Evolutionary conservation across 371 early-diverging fungal genomes (phyloP), one percentile per base, ranked within the genome.

Genomic region (Circinella umbellata): DNA sequence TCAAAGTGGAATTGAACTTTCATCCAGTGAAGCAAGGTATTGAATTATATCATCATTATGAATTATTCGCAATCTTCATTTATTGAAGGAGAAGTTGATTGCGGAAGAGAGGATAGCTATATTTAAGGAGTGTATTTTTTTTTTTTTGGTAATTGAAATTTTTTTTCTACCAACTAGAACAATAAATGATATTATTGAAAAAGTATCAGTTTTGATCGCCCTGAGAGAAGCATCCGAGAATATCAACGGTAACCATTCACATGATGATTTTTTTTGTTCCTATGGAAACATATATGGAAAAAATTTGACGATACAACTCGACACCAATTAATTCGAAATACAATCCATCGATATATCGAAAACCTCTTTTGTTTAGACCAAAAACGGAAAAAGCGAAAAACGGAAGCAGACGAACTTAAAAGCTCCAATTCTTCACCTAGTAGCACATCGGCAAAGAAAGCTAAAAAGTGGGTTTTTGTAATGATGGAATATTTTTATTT

Each of bases 331-430:
- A 27, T 27, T 27, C 27, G 27, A 27, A 27, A 27, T 27, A 27
- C 27, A 27, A 27, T 27, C 0, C 27, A 27, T 27, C 27, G 27
- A 27, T 27, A 27, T 27, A 27, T 27, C 27, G 27, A 27, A 27
- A 42, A 42, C 42, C 42, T 9, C 6, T 65, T 8, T 65, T 53
- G 37, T 18, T 11, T 20, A 69, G 59, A 61, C 17, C 66, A 66
- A 62, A 89, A 87, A 67, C 70, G 90, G 64, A 91, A 89, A 67
- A 90, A 90, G 63, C 83, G 91, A 57, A 90, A 86, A 76, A 72
- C 81, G n/a, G 91, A 91, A 55, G 81, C 84, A 20, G 86, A 88
- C 5, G 85, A 85, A 36, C 72, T 76, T 27, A 69, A 75, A 67
- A 62, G 60, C 9, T 64, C 72, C 57, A 79, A 69, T 61, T 68